Evolutionary conservation across 192 early-diverging fungal genomes (phyloP), one percentile per base, ranked within the genome.

Genomic region (Podila minutissima): DNA sequence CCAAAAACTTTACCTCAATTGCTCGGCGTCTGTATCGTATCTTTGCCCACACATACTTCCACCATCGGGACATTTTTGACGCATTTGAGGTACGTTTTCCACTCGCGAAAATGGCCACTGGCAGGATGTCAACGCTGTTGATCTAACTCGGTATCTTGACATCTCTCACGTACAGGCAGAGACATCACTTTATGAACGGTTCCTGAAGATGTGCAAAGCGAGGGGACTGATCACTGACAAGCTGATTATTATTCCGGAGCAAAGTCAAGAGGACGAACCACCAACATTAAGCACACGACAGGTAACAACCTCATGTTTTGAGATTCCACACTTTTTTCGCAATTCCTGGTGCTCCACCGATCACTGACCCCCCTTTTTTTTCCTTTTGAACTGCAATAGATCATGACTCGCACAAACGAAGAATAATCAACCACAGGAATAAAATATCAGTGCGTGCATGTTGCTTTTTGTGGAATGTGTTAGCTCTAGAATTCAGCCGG

Each of bases 1-100:
- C 93, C n/a, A 96, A 96, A 81, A 93, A 97, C 51, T 95, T 95
- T 69, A 89, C 93, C 71, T 90, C 89, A 51, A 95, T 98, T 69
- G 94, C 95, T 3, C 83, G 98, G n/a, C 77, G 98, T 35, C 87
- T 99, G 20, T 98, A 99, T 74, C 89, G 98, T n/a, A 92, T 99
- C 29, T 99, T 99, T 86, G 95, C 97, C 2, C 98, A 99, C 82
- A 88, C 95, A 6, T 99, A 94, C 82, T 97, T 91, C 71, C 95
- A 97, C 78, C 98, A 99, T 82, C 83, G 92, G 12, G 94, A 95
- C 67, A 78, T 95, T 7, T 99, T 98, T 85, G 92, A 93, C 60
- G 86, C 87, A 19, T 97, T 94, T 81, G 97, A 96, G 84, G 93
- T 89, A 83, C 78, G 41, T 12, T 24, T 33, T 55, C 8, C 11